These are phyloP conservation scores for Gaultheria prostrata DNA, from an alignment of 148 eudicot genomes.

Conservation along the genomic window DNA sequence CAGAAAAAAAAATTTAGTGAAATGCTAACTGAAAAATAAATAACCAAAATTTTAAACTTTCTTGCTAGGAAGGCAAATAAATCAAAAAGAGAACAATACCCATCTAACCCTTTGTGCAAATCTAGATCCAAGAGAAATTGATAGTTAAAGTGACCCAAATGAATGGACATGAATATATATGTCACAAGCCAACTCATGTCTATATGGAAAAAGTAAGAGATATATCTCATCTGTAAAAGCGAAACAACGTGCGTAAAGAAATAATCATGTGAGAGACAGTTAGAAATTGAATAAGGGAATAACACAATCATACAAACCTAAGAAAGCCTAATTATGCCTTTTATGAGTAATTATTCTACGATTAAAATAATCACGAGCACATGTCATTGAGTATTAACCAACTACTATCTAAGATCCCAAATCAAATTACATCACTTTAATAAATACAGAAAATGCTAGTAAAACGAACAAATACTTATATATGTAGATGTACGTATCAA, in stretches of 20 bases:
- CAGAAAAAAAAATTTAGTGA: not conserved
- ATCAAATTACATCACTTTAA: not conserved
- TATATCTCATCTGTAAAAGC: slow-evolving; percentile 8
- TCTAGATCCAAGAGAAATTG: slow-evolving; percentile 28
- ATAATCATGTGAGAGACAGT: slow-evolving; percentile 20
- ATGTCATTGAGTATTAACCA: slow-evolving; percentile 7
- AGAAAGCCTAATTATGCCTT: not conserved
- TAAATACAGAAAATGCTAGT: not conserved
- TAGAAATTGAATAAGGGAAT: slow-evolving; percentile 17
- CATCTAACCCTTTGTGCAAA: slow-evolving; percentile 23
- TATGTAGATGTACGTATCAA: not conserved
- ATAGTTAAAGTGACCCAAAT: slow-evolving; percentile 12
- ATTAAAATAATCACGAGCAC: slow-evolving; percentile 13
- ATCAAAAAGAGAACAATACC: slow-evolving; percentile 6
- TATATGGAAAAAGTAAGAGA: not conserved
- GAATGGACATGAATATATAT: slow-evolving; percentile 15
- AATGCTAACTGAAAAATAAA: slow-evolving; percentile 1
- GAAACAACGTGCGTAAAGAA: slow-evolving; percentile 16
- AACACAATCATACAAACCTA: slow-evolving; percentile 10
- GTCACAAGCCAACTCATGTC: not conserved
- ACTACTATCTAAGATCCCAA: slow-evolving; percentile 17
- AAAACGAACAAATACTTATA: not conserved
- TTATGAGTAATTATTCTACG: not conserved
- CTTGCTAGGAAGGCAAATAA: not conserved
- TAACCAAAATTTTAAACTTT: not conserved